Evolutionary conservation across 2,329 filamentous ascomycete genomes (phyloP).

Genomic region (Scedosporium apiospermum): DNA sequence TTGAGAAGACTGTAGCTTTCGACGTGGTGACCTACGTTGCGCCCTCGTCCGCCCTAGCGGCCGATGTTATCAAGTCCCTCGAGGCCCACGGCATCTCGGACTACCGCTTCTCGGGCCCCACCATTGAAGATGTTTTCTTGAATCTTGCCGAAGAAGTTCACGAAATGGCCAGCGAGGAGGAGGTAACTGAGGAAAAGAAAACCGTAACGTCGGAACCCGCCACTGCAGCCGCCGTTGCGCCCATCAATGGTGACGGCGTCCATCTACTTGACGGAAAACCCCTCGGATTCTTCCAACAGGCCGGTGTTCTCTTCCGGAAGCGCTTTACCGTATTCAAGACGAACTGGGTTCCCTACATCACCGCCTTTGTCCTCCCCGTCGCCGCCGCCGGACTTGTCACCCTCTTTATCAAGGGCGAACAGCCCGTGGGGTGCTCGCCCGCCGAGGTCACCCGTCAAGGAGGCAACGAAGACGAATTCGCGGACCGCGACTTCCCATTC

Average conservation of each 20-base stretch:
- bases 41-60: slow-evolving; percentile 58
- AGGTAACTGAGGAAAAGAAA: slow-evolving; percentile 29
- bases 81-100: slow-evolving; percentile 59
- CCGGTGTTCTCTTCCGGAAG: slow-evolving; percentile 67
- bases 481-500: slow-evolving; percentile 22
- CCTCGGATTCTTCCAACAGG: slow-evolving; percentile 62
- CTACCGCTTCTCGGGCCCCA: slow-evolving; percentile 80
- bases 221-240: slow-evolving; percentile 12
- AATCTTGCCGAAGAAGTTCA: slow-evolving; percentile 70
- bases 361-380: slow-evolving; percentile 69
- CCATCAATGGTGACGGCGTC: slow-evolving; percentile 24
- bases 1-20: slow-evolving; percentile 49
- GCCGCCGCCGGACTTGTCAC: slow-evolving; percentile 71
- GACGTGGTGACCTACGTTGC: slow-evolving; percentile 69
- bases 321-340: slow-evolving; percentile 66
- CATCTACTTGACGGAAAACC: slow-evolving; percentile 58
- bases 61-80: slow-evolving; percentile 59
- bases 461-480: slow-evolving; percentile 23
- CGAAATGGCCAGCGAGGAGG: background rate
- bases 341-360: slow-evolving; percentile 67
- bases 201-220: slow-evolving; percentile 13
- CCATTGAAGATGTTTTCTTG: slow-evolving; percentile 87
- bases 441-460: slow-evolving; percentile 16
- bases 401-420: slow-evolving; percentile 57
- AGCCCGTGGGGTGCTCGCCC: slow-evolving; percentile 42